Base-by-base conservation (phyloP, 1,139 yeast genomes). In the Magnusiomyces ingens region DNA sequence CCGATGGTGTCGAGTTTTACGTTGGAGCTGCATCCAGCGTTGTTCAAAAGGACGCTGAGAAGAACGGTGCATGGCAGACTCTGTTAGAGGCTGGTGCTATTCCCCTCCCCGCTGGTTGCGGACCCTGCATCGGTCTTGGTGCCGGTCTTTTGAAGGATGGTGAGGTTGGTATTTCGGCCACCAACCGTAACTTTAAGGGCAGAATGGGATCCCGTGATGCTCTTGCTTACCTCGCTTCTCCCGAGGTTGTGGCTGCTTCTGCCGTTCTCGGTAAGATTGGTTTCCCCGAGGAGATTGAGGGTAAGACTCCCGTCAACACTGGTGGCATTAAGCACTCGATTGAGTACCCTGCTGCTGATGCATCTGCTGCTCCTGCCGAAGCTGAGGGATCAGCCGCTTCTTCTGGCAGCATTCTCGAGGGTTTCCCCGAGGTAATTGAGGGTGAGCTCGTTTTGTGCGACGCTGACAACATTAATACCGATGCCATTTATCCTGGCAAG, bases 161-260 rank as follows among this genome's bases (percentile, higher is more conserved):
- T 47, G 97, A 93, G 71, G 95, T 94, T 55, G 99, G 99, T 59
- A 94, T 93, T 65, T 88, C 96, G 61, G 99, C 99, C 55, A 94
- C 99, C 8, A 93, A 93, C 75, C 82, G 99, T 75, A 93, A 93
- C 71, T 93, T 93, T 78, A 94, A 94, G 74, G 99, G 99, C 55
- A 83, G 99, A 75, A 93, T 93, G 99, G 99, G 99, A 4, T 86
- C 96, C 12, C 85, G 86, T 64, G 96, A 93, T 64, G 99, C 99
- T 0, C 75, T 90, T 59, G 99, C 99, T 0, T 93, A 87, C 70
- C 79, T 93, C 61, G 97, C 97, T 0, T 89, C 97, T 2, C 99
- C 99, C 10, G 97, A 91, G 62, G 96, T 93, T 45, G 99, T 93
- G 53, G 98, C 99, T 52, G 98, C 99, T 0, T 86, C 96, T 55